A percentile compares a stretch with the other conserved stretches of the same genome.
Evolutionary conservation across 1,284 basidiomycete genomes (phyloP).

Genomic region (Ganoderma lucidum): DNA sequence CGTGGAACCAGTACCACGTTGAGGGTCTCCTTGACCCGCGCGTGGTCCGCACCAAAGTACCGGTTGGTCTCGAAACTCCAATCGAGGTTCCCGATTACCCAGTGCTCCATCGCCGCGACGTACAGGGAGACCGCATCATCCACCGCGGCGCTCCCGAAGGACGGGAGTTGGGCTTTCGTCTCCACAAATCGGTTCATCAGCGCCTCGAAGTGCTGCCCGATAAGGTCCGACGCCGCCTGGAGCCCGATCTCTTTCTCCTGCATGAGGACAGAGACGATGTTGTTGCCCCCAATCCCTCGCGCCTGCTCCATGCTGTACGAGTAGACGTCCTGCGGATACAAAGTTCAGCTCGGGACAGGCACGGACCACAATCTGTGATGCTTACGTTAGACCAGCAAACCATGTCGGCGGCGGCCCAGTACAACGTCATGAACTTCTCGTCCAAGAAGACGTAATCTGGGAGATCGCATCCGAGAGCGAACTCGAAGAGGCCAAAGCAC

Average conservation of each 20-base stretch:
- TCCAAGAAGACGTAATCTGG: constrained; percentile 49
- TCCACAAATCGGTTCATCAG: constrained; percentile 43
- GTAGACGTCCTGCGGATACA: constrained; percentile 48
- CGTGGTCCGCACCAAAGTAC: constrained; percentile 44
- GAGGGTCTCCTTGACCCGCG: constrained; percentile 36
- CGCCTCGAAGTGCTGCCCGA: constrained; percentile 42
- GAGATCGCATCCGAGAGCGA: constrained; percentile 47
- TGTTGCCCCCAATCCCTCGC: constrained; percentile 47
- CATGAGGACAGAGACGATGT: constrained; percentile 52
- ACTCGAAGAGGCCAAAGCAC: constrained; percentile 51
- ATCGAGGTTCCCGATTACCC: constrained; percentile 47
- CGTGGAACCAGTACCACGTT: constrained; percentile 33
- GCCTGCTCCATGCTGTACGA: constrained; percentile 53
- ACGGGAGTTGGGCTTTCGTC: constrained; percentile 40
- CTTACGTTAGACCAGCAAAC: constrained; percentile 53
- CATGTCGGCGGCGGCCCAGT: constrained; percentile 50
- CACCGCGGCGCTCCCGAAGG: constrained; percentile 39
- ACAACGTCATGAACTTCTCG: constrained; percentile 43
- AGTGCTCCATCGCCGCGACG: constrained; percentile 45
- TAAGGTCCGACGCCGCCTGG: constrained; percentile 47
- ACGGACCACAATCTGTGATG: neutral
- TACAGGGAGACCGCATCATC: constrained; percentile 46
- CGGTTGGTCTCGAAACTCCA: constrained; percentile 52
- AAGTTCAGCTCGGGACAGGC: neutral
- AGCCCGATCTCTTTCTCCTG: constrained; percentile 43